A percentile compares a stretch with the other conserved stretches of the same genome.
Evolutionary conservation across 2,329 filamentous ascomycete genomes (phyloP).

Genomic region (Hyphodiscus sp.): DNA sequence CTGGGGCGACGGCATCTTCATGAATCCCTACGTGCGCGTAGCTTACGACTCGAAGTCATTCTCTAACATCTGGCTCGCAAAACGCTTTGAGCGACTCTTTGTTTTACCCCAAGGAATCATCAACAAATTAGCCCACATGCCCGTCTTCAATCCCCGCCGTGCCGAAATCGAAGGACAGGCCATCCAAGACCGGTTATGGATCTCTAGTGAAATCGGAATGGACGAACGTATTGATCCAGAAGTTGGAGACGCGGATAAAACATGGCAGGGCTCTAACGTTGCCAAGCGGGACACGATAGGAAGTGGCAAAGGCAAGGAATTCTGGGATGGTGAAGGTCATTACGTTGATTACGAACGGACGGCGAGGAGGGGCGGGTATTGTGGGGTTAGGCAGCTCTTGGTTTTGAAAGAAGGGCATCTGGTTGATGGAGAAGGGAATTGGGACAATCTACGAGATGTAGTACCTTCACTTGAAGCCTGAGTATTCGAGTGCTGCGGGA

Average conservation of each 20-base stretch:
- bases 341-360: conserved; percentile 38
- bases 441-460: conserved; percentile 27
- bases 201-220: conserved; percentile 20
- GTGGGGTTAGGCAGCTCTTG: conserved; percentile 47
- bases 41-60: conserved; percentile 56
- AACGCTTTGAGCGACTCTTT: conserved; percentile 61
- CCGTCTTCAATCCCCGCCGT: conserved; percentile 54
- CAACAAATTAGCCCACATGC: conserved; percentile 49
- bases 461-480: conserved; percentile 21
- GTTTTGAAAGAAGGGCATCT: conserved; percentile 31
- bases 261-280: conserved; percentile 1
- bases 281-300: conserved; percentile 19
- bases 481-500: not conserved
- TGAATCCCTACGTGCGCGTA: conserved; percentile 70
- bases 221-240: conserved; percentile 18
- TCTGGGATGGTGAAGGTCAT: conserved; percentile 27
- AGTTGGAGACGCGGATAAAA: conserved; percentile 18
- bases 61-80: conserved; percentile 50
- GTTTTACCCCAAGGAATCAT: conserved; percentile 51
- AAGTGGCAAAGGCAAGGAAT: conserved; percentile 15
- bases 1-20: conserved; percentile 52
- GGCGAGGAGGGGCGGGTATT: conserved; percentile 48
- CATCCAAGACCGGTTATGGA: conserved; percentile 47
- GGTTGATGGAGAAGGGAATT: conserved; percentile 27
- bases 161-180: conserved; percentile 50